phyloP scores from a whole-genome alignment of 768 basidiomycete species.

The Pleurotus pulmonarius region DNA sequence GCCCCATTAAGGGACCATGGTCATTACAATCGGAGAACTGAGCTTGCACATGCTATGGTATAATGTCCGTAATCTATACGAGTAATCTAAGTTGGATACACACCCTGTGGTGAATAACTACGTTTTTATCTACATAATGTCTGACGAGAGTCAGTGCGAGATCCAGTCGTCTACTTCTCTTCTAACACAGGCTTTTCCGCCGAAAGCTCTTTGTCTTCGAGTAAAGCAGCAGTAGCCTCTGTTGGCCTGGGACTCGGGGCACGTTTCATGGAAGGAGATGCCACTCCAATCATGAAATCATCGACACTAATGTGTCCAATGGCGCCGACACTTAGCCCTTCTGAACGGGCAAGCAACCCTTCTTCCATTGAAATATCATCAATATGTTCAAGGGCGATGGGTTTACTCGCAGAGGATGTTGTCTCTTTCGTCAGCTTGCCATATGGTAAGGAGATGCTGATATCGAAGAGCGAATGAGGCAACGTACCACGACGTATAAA shows the following conservation, averaged over 20 bases:
- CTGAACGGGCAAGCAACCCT: conserved; percentile 5
- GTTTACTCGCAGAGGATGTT: background rate
- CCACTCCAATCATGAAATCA: conserved; percentile 1
- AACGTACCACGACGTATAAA: conserved; percentile 45
- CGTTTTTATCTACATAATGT: too few relatives aligned
- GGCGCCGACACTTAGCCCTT: background rate
- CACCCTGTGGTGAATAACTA: too few relatives aligned
- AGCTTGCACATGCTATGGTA: background rate
- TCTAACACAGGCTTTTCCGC: too few relatives aligned
- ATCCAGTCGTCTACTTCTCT: too few relatives aligned
- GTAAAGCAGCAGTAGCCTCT: background rate
- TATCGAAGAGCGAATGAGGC: background rate
- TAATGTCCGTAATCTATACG: background rate
- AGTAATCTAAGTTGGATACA: too few relatives aligned
- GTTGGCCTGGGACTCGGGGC: background rate
- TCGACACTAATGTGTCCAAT: background rate
- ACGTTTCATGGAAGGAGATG: conserved; percentile 5
- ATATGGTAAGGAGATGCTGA: background rate
- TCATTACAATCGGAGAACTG: background rate
- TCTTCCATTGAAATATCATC: conserved; percentile 10
- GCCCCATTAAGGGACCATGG: conserved; percentile 34
- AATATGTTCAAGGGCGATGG: background rate
- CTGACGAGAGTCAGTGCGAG: too few relatives aligned
- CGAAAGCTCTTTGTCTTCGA: too few relatives aligned
- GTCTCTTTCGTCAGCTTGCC: conserved; percentile 7